A percentile compares a stretch with the other conserved stretches of the same genome.
phyloP scores from a whole-genome alignment of 1,284 basidiomycete species.

The Somion occarium region DNA sequence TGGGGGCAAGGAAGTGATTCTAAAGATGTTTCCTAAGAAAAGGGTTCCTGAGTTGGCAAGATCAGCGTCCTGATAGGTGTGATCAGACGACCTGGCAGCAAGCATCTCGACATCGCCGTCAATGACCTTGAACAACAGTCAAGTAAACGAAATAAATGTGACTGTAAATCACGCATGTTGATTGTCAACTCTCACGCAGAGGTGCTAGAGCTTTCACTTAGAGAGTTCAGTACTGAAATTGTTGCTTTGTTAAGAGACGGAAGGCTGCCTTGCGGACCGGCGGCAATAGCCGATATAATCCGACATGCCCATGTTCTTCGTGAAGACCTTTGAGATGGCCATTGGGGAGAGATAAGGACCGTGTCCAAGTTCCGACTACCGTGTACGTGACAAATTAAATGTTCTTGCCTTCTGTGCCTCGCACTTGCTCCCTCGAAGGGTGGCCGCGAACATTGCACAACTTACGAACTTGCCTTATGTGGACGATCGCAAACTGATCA shows the following conservation, averaged over 20 bases:
- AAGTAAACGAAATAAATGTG: neutral
- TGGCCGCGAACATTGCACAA: neutral
- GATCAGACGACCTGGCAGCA: slow-evolving; percentile 2
- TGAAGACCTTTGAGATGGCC: neutral
- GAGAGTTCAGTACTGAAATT: neutral
- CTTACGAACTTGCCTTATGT: neutral
- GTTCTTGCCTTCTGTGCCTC: neutral
- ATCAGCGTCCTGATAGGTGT: neutral
- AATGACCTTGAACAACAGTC: neutral
- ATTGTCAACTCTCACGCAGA: neutral
- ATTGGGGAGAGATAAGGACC: slow-evolving; percentile 11
- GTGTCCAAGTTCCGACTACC: neutral
- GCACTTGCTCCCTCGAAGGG: neutral
- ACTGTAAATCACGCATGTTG: neutral
- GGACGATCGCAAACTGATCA: neutral
- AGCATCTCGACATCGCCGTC: neutral
- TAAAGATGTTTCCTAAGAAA: neutral
- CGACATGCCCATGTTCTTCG: neutral
- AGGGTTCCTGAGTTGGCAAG: neutral
- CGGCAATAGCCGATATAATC: neutral
- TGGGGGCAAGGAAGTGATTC: neutral
- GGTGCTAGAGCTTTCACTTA: neutral
- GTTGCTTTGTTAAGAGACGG: neutral
- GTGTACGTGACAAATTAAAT: neutral
- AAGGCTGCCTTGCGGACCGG: neutral